Evolutionary conservation across 352 stramenopile species (phyloP), one percentile per base, ranked within the genome.

Genomic region (Pythium scleroteichum): DNA sequence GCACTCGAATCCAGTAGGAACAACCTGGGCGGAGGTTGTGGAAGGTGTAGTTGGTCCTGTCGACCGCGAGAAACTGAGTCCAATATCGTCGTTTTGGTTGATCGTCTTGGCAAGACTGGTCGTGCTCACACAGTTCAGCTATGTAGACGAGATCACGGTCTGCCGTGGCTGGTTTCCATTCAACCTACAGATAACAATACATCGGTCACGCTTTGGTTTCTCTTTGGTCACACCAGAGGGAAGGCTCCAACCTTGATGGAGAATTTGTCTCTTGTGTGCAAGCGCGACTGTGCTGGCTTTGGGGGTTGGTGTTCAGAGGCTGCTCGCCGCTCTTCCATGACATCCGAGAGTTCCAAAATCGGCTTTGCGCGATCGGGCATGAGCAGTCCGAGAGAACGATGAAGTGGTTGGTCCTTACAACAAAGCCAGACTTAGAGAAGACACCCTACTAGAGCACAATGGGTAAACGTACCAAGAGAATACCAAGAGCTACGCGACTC

Each of bases 1-100:
- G 60, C 2, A 78, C 64, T 40, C 72, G 69, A 6, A 80, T 22
- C 54, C 66, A 78, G 46, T 80, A 80, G 14, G 51, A 62, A 10
- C 42, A 33, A n/a, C 45, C 55, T 0, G 45, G 47, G 9, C 35
- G 39, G 1, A 80, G 46, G 12, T 68, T 71, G 53, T 69, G 62
- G 41, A 80, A 76, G 20, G 57, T 66, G 40, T 78, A 63, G 4
- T 23, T 57, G 9, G 52, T 56, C 29, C 68, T 70, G 14, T 71
- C 62, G 19, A 53, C 27, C 17, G 65, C 66, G 12, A 62, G 29
- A 4, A 50, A 59, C 14, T 63, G 63, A 1, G 70, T 52, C 69
- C 72, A 80, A 19, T 49, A 59, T 3, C 35, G 27, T 29, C 14
- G 24, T 22, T 22, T 9, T 22, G 42, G 0, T 1, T 46, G 23